Percentiles rank a stretch among this genome's conserved stretches.
Evolutionary conservation across 2,329 filamentous ascomycete species (phyloP).

Genomic region (Colletotrichum sp.): DNA sequence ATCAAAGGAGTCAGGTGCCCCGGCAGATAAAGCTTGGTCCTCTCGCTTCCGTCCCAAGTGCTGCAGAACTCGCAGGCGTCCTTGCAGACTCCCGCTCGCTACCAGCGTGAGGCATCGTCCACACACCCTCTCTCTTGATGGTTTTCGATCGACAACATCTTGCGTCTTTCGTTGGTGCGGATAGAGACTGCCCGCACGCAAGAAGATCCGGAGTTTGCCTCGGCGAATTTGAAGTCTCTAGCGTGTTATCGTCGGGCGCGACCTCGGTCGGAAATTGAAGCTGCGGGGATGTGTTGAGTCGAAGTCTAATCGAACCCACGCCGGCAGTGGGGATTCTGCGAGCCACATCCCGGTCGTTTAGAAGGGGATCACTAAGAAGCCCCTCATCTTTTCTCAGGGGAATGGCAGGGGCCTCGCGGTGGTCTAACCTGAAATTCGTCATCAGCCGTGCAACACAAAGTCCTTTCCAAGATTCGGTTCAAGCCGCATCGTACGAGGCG

Average conservation of each 20-base stretch:
- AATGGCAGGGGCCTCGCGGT: neutral
- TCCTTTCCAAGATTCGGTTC: neutral
- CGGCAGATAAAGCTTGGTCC: neutral
- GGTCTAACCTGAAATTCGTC: slow-evolving; percentile 2
- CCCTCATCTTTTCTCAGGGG: neutral
- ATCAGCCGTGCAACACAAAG: neutral
- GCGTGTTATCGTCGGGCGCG: neutral
- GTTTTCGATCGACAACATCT: neutral
- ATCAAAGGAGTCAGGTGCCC: neutral
- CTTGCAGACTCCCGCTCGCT: neutral
- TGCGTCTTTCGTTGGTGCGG: neutral
- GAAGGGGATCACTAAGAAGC: neutral
- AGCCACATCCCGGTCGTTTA: neutral
- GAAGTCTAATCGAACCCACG: slow-evolving; percentile 3
- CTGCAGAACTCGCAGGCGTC: neutral
- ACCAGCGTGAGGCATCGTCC: neutral
- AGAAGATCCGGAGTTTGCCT: neutral
- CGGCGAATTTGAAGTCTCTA: neutral
- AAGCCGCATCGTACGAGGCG: slow-evolving; percentile 10
- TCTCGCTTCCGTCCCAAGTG: neutral
- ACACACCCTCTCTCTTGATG: neutral
- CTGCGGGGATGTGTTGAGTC: slow-evolving; percentile 2
- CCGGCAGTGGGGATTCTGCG: neutral
- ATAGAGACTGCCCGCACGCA: neutral
- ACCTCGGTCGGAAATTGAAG: slow-evolving; percentile 10